phyloP scores from a whole-genome alignment of 305 asterid genomes.

The Salvia sclarea region DNA sequence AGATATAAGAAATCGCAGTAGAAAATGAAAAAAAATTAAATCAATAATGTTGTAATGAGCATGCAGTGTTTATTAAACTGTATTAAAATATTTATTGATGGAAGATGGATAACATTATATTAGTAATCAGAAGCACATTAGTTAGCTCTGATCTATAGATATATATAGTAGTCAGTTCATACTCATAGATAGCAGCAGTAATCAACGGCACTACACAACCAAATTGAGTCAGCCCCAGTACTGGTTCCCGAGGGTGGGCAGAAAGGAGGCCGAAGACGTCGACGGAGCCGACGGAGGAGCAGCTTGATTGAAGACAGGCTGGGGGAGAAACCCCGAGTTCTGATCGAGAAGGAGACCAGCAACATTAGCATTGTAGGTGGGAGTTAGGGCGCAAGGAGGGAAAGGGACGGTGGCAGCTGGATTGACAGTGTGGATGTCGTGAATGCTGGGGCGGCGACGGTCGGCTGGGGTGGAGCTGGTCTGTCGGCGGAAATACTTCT shows the following conservation, averaged over 20 bases:
- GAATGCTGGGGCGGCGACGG: slow-evolving; percentile 53
- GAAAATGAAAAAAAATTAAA: neutral
- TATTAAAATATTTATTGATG: neutral
- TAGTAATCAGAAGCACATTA: neutral
- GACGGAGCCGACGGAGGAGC: neutral
- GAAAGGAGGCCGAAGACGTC: neutral
- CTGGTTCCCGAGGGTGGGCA: neutral
- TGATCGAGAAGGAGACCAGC: neutral
- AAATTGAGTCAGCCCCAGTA: neutral
- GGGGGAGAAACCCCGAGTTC: neutral
- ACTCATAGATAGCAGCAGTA: neutral
- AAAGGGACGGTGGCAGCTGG: neutral
- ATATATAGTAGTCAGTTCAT: too few species aligned
- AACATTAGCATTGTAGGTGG: neutral
- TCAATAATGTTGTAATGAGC: neutral
- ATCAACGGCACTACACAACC: neutral
- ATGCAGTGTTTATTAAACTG: neutral
- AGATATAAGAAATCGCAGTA: neutral
- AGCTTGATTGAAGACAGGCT: neutral
- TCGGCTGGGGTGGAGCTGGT: slow-evolving; percentile 34
- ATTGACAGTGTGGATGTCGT: slow-evolving; percentile 39
- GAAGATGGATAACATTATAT: neutral
- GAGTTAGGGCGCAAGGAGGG: neutral
- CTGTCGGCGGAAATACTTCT: slow-evolving; percentile 43
- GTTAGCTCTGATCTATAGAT: neutral